A percentile compares a stretch with the other conserved stretches of the same genome.
Evolutionary conservation across 305 asterid species (phyloP).

Genomic region (Caryopteris hybrid): DNA sequence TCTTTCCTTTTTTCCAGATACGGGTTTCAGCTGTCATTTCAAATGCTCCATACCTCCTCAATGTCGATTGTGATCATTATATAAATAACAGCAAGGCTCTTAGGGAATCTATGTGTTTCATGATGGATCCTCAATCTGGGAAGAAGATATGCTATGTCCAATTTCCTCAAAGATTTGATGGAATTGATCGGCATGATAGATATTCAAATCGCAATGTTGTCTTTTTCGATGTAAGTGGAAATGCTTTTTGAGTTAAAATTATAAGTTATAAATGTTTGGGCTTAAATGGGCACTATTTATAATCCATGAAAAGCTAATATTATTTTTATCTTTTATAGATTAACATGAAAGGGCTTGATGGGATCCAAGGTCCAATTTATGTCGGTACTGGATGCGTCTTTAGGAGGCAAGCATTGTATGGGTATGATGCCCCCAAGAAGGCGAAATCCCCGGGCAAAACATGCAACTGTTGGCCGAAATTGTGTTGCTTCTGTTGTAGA

Average conservation of each 20-base stretch:
- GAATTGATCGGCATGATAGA: slow-evolving; percentile 15
- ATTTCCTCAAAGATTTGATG: slow-evolving; percentile 16
- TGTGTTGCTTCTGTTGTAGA: slow-evolving; percentile 61
- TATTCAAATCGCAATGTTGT: slow-evolving; percentile 13
- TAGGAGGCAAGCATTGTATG: slow-evolving; percentile 10
- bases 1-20: slow-evolving; percentile 51
- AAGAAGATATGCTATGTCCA: slow-evolving; percentile 18
- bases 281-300: too few relatives aligned
- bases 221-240: slow-evolving; percentile 69
- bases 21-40: slow-evolving; percentile 94
- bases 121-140: slow-evolving; percentile 68
- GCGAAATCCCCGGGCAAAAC: slow-evolving; percentile 83
- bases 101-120: slow-evolving; percentile 15
- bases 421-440: slow-evolving; percentile 50
- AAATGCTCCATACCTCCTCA: slow-evolving; percentile 87
- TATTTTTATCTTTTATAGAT: slow-evolving; percentile 41
- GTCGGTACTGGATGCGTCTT: slow-evolving; percentile 16
- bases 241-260: background rate
- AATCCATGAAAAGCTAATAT: slow-evolving; percentile 18
- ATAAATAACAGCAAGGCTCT: slow-evolving; percentile 14
- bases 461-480: slow-evolving; percentile 89
- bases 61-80: slow-evolving; percentile 38
- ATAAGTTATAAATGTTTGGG: background rate
- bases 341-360: slow-evolving; percentile 97
- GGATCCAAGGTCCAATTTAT: slow-evolving; percentile 92